These are phyloP conservation scores for Phytopythium helicoides DNA, from an alignment of 352 stramenopile genomes.

Conservation along the genomic window DNA sequence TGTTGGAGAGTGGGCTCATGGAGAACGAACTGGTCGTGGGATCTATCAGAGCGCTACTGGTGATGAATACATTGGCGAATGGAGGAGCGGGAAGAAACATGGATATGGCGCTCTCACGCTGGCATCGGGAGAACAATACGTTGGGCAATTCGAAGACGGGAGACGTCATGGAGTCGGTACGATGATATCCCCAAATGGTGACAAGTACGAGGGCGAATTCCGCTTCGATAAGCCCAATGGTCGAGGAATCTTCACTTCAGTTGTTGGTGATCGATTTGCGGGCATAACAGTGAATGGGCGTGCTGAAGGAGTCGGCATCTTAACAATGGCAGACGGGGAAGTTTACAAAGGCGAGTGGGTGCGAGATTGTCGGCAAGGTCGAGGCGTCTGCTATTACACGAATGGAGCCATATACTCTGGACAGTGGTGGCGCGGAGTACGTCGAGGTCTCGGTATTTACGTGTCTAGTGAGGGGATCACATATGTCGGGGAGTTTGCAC, in stretches of 20 bases:
- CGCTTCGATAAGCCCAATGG: constrained; percentile 37
- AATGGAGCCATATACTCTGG: constrained; percentile 78
- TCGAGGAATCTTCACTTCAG: constrained; percentile 61
- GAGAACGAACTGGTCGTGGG: constrained; percentile 61
- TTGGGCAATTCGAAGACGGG: constrained; percentile 79
- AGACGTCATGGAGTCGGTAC: constrained; percentile 74
- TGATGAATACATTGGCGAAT: constrained; percentile 72
- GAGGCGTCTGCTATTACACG: constrained; percentile 69
- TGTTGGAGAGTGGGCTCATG: constrained; percentile 74
- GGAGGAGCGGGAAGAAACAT: constrained; percentile 68
- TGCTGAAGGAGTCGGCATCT: constrained; percentile 72
- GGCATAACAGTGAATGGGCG: constrained; percentile 60
- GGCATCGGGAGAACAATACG: constrained; percentile 80
- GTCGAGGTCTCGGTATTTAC: constrained; percentile 58
- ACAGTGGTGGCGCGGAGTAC: constrained; percentile 60
- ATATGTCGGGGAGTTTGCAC: constrained; percentile 62
- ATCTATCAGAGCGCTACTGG: constrained; percentile 60
- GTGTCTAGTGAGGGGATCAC: constrained; percentile 64
- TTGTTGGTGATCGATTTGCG: constrained; percentile 65
- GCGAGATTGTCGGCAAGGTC: constrained; percentile 55
- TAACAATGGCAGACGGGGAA: constrained; percentile 81
- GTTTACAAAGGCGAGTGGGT: constrained; percentile 88
- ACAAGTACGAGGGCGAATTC: constrained; percentile 83
- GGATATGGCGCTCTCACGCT: constrained; percentile 78
- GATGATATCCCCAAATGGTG: constrained; percentile 64